phyloP scores from a whole-genome alignment of 202 grass and related monocot genomes.

The Carex sylvatica region DNA sequence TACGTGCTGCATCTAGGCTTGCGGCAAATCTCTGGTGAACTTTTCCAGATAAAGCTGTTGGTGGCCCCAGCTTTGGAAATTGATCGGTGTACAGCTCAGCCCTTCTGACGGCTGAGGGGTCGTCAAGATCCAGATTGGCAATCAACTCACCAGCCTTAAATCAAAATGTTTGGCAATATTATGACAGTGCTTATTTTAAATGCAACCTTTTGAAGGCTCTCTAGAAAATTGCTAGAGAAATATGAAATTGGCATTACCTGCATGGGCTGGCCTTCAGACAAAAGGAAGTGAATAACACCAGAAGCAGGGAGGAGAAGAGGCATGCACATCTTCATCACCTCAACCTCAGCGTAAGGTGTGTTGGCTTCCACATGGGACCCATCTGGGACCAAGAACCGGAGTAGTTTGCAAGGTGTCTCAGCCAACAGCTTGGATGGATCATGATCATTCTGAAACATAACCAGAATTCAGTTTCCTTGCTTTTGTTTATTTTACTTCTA shows the following conservation, averaged over 20 bases:
- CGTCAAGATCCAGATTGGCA: slow-evolving; percentile 90
- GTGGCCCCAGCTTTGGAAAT: slow-evolving; percentile 82
- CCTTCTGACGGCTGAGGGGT: slow-evolving; percentile 84
- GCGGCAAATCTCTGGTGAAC: slow-evolving; percentile 87
- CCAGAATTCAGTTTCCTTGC: slow-evolving; percentile 6
- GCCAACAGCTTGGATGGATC: slow-evolving; percentile 96
- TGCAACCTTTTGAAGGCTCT: not conserved
- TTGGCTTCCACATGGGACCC: slow-evolving; percentile 90
- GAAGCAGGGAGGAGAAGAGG: slow-evolving; percentile 87
- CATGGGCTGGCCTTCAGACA: slow-evolving; percentile 99
- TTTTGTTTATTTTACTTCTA: slow-evolving; percentile 15
- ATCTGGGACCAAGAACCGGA: slow-evolving; percentile 92
- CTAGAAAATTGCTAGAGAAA: not conserved
- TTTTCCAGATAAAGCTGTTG: slow-evolving; percentile 88
- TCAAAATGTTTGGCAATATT: slow-evolving; percentile 18
- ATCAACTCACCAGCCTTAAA: slow-evolving; percentile 79
- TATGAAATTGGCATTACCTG: slow-evolving; percentile 44
- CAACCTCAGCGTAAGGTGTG: slow-evolving; percentile 90
- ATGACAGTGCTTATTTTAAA: not conserved
- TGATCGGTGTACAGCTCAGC: slow-evolving; percentile 82
- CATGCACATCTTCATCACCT: slow-evolving; percentile 99
- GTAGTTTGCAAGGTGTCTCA: slow-evolving; percentile 98
- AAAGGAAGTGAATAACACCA: slow-evolving; percentile 82
- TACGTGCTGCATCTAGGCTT: slow-evolving; percentile 69
- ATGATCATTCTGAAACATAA: slow-evolving; percentile 81